Percentiles rank a stretch among this genome's conserved stretches.
phyloP scores from a whole-genome alignment of 2,329 filamentous ascomycete species.

The Trichoderma lentiforme region DNA sequence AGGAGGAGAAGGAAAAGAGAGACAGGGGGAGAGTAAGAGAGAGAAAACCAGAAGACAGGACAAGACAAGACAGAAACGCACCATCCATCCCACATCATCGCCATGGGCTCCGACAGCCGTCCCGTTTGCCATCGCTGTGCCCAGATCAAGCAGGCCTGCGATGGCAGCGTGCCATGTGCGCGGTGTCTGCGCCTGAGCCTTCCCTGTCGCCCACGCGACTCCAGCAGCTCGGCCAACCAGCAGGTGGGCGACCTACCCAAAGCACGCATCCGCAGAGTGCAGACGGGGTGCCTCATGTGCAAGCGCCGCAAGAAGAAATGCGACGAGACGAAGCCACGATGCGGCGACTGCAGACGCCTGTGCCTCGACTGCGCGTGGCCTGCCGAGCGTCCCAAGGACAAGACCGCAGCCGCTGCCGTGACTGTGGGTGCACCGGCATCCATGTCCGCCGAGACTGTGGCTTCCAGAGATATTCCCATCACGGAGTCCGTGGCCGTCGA shows the following conservation, averaged over 20 bases:
- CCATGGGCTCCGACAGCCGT: conserved; percentile 30
- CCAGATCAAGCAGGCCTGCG: conserved; percentile 37
- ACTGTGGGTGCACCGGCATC: not conserved
- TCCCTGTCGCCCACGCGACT: conserved; percentile 31
- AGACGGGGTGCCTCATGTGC: conserved; percentile 44
- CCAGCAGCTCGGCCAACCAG: conserved; percentile 18
- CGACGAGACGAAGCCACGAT: conserved; percentile 43
- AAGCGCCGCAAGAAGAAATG: conserved; percentile 48
- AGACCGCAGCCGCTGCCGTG: not conserved
- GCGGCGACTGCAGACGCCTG: conserved; percentile 36
- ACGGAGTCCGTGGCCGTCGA: not conserved
- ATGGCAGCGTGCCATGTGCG: conserved; percentile 33
- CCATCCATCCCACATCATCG: not conserved
- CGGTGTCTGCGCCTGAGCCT: conserved; percentile 34
- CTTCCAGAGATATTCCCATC: not conserved
- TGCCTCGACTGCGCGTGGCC: conserved; percentile 36
- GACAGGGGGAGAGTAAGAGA: not conserved
- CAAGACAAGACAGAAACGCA: not conserved
- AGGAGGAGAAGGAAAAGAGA: not conserved
- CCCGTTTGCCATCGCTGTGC: conserved; percentile 35
- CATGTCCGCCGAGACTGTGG: not conserved
- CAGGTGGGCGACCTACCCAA: conserved; percentile 28
- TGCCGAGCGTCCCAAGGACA: conserved; percentile 24
- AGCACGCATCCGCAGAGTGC: conserved; percentile 33
- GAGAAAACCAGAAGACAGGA: not conserved